A percentile compares a stretch with the other conserved stretches of the same genome.
phyloP scores from a whole-genome alignment of 768 basidiomycete genomes.

The Cystofilobasidium ferigula region DNA sequence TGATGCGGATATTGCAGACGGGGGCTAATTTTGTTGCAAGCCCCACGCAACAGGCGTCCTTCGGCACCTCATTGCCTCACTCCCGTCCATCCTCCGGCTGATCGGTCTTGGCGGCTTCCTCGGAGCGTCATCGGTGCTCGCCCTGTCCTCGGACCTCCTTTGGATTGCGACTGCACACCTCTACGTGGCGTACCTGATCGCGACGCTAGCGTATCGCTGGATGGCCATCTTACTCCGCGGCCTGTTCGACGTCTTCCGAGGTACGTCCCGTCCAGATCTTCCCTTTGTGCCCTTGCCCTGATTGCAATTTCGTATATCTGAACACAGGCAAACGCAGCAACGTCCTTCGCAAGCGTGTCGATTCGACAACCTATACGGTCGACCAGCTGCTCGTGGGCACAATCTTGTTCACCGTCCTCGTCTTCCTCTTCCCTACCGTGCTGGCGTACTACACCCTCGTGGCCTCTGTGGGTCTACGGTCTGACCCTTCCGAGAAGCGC shows the following conservation, averaged over 20 bases:
- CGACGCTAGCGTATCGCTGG: constrained; percentile 52
- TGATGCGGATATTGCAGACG: neutral
- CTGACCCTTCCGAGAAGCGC: too few species aligned
- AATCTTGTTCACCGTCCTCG: constrained; percentile 38
- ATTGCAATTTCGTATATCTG: too few species aligned
- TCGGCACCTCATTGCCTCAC: constrained; percentile 26
- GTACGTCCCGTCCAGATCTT: constrained; percentile 38
- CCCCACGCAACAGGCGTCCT: constrained; percentile 32
- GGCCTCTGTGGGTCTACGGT: constrained; percentile 46
- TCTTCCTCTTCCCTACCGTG: constrained; percentile 52
- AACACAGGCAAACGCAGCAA: constrained; percentile 89
- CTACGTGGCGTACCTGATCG: constrained; percentile 55
- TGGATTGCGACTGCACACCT: constrained; percentile 61
- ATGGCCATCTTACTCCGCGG: constrained; percentile 52
- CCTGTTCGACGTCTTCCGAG: constrained; percentile 83
- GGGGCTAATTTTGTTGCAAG: constrained; percentile 21
- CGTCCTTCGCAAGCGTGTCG: constrained; percentile 71
- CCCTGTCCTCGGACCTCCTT: constrained; percentile 57
- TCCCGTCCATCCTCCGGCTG: constrained; percentile 35
- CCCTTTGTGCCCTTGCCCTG: neutral
- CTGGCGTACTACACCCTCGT: constrained; percentile 77
- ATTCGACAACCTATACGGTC: constrained; percentile 79
- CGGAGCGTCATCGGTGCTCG: constrained; percentile 54
- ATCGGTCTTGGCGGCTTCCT: constrained; percentile 34
- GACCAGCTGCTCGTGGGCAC: constrained; percentile 95